Percentiles rank a stretch among this genome's conserved stretches.
These are phyloP conservation scores for Vanrija sp. DNA, from an alignment of 1,284 basidiomycete species.

Conservation along the genomic window DNA sequence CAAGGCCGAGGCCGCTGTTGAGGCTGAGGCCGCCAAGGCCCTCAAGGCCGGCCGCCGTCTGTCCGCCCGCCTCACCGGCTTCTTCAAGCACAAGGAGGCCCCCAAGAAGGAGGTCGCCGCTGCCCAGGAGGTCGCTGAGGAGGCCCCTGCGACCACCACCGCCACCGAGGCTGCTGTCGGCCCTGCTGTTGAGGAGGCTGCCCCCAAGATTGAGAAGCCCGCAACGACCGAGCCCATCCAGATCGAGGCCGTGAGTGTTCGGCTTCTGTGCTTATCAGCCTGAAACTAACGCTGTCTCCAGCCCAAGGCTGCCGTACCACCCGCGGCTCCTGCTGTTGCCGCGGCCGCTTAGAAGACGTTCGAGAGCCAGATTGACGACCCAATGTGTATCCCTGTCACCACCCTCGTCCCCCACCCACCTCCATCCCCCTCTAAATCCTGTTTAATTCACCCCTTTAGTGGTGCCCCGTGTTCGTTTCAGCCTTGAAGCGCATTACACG, in stretches of 20 bases:
- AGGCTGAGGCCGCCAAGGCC: constrained; percentile 23
- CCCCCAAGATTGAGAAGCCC: constrained; percentile 42
- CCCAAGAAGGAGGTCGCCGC: constrained; percentile 25
- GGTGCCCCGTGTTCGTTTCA: constrained; percentile 1
- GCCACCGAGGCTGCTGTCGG: constrained; percentile 1
- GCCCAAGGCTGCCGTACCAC: constrained; percentile 25
- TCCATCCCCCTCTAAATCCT: neutral
- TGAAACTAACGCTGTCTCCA: constrained; percentile 10
- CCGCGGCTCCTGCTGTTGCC: constrained; percentile 32
- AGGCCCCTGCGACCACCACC: constrained; percentile 14
- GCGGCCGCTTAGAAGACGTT: constrained; percentile 30
- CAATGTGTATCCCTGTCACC: constrained; percentile 17
- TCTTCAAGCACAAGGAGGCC: constrained; percentile 27
- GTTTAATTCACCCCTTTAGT: constrained; percentile 15
- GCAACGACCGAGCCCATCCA: constrained; percentile 37
- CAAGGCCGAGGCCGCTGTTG: constrained; percentile 1
- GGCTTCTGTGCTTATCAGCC: neutral
- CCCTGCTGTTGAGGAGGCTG: constrained; percentile 27
- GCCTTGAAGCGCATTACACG: too few relatives aligned
- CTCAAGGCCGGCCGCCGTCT: constrained; percentile 42
- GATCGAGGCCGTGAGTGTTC: constrained; percentile 36
- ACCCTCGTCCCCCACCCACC: neutral
- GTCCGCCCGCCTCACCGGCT: constrained; percentile 41
- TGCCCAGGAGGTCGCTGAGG: constrained; percentile 15
- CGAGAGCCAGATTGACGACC: constrained; percentile 11